Conservation (phyloP, 306 rosid species). For the Cicer pinnatifidum region DNA sequence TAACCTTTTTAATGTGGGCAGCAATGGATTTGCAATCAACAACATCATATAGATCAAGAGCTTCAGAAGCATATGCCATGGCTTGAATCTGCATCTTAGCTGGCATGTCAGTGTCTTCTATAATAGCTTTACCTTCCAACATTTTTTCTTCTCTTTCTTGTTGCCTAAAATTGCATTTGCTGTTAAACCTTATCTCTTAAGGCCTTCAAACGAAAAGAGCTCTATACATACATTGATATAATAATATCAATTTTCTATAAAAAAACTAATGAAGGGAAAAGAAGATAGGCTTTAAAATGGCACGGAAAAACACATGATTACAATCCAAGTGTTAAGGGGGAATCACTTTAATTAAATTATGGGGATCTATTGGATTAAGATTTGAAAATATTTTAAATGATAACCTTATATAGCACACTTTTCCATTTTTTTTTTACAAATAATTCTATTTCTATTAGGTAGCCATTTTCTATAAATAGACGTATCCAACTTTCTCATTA, state of each 20-base stretch:
- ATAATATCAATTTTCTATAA: not conserved
- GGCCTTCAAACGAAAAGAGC: conserved; percentile 38
- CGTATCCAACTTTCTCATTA: not conserved
- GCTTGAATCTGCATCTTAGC: conserved; percentile 96
- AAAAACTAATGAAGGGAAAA: not conserved
- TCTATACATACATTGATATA: not conserved
- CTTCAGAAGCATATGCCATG: conserved; percentile 90
- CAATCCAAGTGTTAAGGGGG: conserved; percentile 46
- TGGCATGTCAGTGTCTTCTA: conserved; percentile 93
- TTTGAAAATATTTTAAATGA: not conserved
- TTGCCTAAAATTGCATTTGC: not conserved
- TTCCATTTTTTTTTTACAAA: not conserved
- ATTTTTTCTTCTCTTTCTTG: conserved; percentile 46
- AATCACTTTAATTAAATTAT: conserved; percentile 11
- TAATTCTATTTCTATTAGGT: conserved; percentile 43
- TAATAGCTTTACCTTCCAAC: conserved; percentile 94
- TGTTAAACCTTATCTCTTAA: conserved; percentile 35
- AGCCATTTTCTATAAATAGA: not conserved
- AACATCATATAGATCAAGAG: conserved; percentile 91
- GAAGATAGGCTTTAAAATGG: not conserved
- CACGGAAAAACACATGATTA: not conserved
- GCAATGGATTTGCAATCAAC: conserved; percentile 89
- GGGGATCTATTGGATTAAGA: too few relatives aligned
- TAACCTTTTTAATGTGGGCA: conserved; percentile 90
- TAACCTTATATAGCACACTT: conserved; percentile 36